Conservation (phyloP, 2,329 filamentous ascomycete species). For the Pseudovirgaria hyperparasitica region DNA sequence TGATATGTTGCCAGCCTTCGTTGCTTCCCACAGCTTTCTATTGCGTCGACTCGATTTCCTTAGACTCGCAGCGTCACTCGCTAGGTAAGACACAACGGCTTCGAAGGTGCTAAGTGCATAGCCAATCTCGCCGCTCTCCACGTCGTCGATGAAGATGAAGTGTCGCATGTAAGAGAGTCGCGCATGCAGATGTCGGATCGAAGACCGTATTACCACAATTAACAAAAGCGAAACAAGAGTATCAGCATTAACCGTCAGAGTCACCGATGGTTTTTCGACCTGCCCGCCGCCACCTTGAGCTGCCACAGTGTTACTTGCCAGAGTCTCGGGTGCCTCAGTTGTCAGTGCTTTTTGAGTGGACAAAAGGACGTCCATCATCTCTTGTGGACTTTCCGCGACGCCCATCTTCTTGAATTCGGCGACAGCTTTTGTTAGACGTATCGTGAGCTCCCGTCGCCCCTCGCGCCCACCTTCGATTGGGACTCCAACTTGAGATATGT, state of each 20-base stretch:
- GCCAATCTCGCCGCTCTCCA: slow-evolving; percentile 90
- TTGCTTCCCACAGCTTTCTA: slow-evolving; percentile 75
- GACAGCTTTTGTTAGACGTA: slow-evolving; percentile 64
- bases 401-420: slow-evolving; percentile 82
- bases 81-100: slow-evolving; percentile 79
- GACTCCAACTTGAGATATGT: slow-evolving; percentile 90
- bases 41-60: slow-evolving; percentile 79
- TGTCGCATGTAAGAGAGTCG: slow-evolving; percentile 89
- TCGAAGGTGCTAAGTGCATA: slow-evolving; percentile 95
- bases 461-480: slow-evolving; percentile 64
- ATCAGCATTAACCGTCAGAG: slow-evolving; percentile 69
- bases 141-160: slow-evolving; percentile 96
- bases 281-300: slow-evolving; percentile 12
- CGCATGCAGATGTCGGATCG: slow-evolving; percentile 77
- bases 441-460: slow-evolving; percentile 70
- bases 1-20: slow-evolving; percentile 61
- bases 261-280: slow-evolving; percentile 40
- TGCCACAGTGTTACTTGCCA: slow-evolving; percentile 11
- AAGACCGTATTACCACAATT: slow-evolving; percentile 83
- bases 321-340: slow-evolving; percentile 39
- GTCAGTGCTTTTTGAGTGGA: slow-evolving; percentile 77
- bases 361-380: slow-evolving; percentile 74
- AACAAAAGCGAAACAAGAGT: slow-evolving; percentile 83
- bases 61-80: slow-evolving; percentile 67
- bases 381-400: slow-evolving; percentile 65